Conservation (phyloP, 306 rosid genomes). For the Quercus aquifolioides region DNA sequence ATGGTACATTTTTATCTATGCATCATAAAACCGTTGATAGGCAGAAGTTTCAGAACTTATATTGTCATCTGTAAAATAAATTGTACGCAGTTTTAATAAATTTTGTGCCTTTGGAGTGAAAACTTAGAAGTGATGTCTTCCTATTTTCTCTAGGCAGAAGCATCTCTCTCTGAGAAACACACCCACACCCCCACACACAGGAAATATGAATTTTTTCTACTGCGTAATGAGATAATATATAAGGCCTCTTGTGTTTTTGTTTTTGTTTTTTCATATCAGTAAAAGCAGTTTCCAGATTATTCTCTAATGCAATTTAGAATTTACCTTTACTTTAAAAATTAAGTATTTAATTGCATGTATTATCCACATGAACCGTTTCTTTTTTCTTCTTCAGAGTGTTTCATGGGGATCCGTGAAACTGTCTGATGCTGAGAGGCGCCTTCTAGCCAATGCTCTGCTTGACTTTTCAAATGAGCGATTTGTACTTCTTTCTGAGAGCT, state of each 20-base stretch:
- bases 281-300: neutral
- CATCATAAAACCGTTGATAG: neutral
- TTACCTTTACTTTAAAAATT: neutral
- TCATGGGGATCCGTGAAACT: conserved; percentile 79
- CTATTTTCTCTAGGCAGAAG: too few relatives aligned
- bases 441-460: conserved; percentile 80
- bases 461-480: conserved; percentile 89
- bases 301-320: neutral
- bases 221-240: too few relatives aligned
- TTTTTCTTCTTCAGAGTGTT: conserved; percentile 47
- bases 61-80: neutral
- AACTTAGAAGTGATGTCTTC: too few relatives aligned
- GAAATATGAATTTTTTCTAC: too few relatives aligned
- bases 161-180: too few relatives aligned
- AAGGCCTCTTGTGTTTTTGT: too few relatives aligned
- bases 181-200: too few relatives aligned
- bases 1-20: neutral
- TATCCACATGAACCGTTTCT: neutral
- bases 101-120: too few relatives aligned
- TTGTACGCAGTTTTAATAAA: too few relatives aligned
- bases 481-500: conserved; percentile 89
- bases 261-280: too few relatives aligned
- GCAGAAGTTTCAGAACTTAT: too few relatives aligned
- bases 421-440: conserved; percentile 91
- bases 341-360: neutral